These are phyloP conservation scores for Collariella sp. DNA, from an alignment of 495 filamentous ascomycete genomes.

Conservation along the genomic window DNA sequence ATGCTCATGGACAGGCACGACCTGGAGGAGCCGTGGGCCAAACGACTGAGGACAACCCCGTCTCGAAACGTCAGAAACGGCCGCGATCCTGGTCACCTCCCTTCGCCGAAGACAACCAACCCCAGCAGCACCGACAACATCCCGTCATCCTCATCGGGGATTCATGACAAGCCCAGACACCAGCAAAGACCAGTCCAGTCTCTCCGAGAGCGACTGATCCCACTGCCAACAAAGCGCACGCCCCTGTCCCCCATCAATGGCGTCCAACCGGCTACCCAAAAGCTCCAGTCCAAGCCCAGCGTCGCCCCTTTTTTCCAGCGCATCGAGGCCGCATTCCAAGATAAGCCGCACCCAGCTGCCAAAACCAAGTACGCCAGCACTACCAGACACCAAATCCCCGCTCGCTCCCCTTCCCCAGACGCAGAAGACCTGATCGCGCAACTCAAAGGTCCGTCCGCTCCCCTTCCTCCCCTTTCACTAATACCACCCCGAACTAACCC, in stretches of 20 bases:
- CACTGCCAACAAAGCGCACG: neutral
- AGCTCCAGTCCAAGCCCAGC: neutral
- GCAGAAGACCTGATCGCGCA: constrained; percentile 14
- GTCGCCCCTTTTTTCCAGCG: constrained; percentile 13
- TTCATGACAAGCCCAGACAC: neutral
- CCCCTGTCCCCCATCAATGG: neutral
- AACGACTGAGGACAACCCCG: neutral
- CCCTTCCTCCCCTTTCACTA: neutral
- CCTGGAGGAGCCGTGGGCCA: constrained; percentile 1
- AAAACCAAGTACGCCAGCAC: neutral
- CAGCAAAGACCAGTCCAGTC: neutral
- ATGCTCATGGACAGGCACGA: neutral
- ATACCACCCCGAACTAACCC: neutral
- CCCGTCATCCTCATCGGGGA: neutral
- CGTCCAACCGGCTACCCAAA: neutral
- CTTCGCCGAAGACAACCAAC: constrained; percentile 4
- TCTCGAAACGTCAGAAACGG: neutral
- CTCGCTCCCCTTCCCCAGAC: constrained; percentile 1
- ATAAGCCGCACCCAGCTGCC: neutral
- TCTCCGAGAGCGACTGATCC: constrained; percentile 11
- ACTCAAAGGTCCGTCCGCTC: constrained; percentile 12
- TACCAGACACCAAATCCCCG: neutral
- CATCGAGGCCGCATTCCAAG: constrained; percentile 12
- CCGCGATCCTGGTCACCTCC: neutral
- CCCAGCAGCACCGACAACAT: constrained; percentile 13